Evolutionary conservation across 1,284 basidiomycete genomes (phyloP).

Genomic region (Neotropicomus parvogracilis): DNA sequence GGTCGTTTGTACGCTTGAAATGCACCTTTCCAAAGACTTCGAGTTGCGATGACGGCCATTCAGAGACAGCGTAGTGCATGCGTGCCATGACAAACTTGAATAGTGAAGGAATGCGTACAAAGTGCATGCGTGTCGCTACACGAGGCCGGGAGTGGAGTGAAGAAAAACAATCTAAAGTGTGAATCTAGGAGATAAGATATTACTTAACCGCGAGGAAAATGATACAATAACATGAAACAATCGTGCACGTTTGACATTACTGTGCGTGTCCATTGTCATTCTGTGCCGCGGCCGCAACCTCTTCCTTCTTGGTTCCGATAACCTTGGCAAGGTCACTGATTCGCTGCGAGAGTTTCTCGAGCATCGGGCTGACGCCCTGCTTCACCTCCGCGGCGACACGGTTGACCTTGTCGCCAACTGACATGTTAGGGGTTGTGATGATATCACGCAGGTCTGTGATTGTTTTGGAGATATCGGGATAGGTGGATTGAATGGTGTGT

Average conservation of each 20-base stretch:
- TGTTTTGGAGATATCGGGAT: slow-evolving; percentile 47
- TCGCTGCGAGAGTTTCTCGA: slow-evolving; percentile 38
- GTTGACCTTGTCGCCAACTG: slow-evolving; percentile 56
- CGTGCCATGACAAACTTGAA: slow-evolving; percentile 14
- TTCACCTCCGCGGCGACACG: slow-evolving; percentile 56
- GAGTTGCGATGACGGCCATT: not conserved
- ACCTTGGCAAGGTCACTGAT: slow-evolving; percentile 25
- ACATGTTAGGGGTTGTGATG: slow-evolving; percentile 49
- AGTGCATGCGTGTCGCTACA: slow-evolving; percentile 20
- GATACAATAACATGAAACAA: slow-evolving; percentile 15
- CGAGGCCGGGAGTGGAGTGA: slow-evolving; percentile 9
- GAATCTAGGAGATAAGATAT: slow-evolving; percentile 27
- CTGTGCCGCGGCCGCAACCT: slow-evolving; percentile 4
- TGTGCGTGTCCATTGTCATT: slow-evolving; percentile 16
- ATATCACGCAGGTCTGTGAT: slow-evolving; percentile 51
- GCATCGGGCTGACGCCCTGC: slow-evolving; percentile 54
- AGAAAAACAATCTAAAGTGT: slow-evolving; percentile 27
- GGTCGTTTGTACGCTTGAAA: slow-evolving; percentile 8
- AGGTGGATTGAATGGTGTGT: slow-evolving; percentile 50
- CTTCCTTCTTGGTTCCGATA: slow-evolving; percentile 32
- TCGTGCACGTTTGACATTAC: slow-evolving; percentile 2
- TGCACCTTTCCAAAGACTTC: not conserved
- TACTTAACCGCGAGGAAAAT: slow-evolving; percentile 8
- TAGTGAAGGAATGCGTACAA: slow-evolving; percentile 18
- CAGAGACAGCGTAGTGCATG: slow-evolving; percentile 16